Conservation (phyloP, 768 basidiomycete genomes). For the Psilocybe cyanescens region DNA sequence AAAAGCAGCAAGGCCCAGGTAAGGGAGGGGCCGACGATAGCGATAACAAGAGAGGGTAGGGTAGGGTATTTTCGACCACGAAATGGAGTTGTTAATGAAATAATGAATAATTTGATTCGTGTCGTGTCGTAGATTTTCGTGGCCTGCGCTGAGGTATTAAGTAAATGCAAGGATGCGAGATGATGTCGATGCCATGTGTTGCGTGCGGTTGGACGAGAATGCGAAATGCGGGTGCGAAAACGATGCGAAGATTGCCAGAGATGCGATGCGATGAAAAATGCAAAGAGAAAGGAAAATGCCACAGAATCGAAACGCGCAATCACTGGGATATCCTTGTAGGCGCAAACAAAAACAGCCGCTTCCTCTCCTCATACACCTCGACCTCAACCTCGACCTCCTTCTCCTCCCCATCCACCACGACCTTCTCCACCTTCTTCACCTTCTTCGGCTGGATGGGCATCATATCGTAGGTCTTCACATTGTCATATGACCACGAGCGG, state of each 20-base stretch:
- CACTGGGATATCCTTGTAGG: conserved; percentile 24
- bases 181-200: neutral
- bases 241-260: neutral
- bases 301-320: neutral
- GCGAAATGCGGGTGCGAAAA: neutral
- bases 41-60: neutral
- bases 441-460: conserved; percentile 60
- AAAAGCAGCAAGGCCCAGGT: neutral
- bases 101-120: neutral
- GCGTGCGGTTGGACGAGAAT: neutral
- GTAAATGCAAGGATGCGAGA: neutral
- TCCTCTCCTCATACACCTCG: conserved; percentile 56
- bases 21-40: neutral
- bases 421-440: conserved; percentile 58
- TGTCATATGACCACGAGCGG: conserved; percentile 80
- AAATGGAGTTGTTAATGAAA: neutral
- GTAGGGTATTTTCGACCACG: neutral
- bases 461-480: conserved; percentile 67
- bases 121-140: neutral
- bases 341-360: conserved; percentile 74
- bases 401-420: conserved; percentile 53
- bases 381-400: conserved; percentile 55
- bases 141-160: neutral
- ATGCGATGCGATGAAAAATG: conserved; percentile 3
- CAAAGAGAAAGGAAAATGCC: neutral